Evolutionary conservation across 768 basidiomycete species (phyloP).

Genomic region (Suillus subaureus): DNA sequence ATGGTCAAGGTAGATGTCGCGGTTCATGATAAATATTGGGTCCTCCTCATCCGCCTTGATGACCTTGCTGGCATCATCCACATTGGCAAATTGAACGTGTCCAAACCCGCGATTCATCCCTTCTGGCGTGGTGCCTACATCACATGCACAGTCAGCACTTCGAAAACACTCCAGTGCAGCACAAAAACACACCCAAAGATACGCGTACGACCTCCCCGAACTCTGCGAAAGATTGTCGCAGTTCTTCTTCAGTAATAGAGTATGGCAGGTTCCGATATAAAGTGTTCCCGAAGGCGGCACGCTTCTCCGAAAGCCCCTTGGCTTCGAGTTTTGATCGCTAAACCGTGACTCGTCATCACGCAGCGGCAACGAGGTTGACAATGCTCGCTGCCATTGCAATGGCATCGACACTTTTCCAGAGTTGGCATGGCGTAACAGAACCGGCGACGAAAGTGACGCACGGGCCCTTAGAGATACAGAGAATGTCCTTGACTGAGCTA

Average conservation of each 20-base stretch:
- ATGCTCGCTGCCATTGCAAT: conserved; percentile 15
- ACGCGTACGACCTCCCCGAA: conserved; percentile 45
- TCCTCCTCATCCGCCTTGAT: conserved; percentile 40
- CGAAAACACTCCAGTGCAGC: not conserved
- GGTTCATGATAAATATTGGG: conserved; percentile 50
- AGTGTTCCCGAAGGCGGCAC: conserved; percentile 38
- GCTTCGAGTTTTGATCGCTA: not conserved
- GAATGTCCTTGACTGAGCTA: conserved; percentile 18
- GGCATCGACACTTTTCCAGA: conserved; percentile 1
- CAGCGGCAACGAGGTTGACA: conserved; percentile 21
- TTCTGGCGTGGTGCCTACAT: conserved; percentile 27
- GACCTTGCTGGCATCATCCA: conserved; percentile 41
- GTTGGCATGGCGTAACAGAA: conserved; percentile 12
- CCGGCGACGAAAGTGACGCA: conserved; percentile 18
- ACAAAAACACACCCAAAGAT: conserved; percentile 39
- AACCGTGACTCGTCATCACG: conserved; percentile 6
- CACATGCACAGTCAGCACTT: not conserved
- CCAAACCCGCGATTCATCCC: conserved; percentile 47
- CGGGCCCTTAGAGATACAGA: conserved; percentile 14
- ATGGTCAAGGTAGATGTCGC: conserved; percentile 46
- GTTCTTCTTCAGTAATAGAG: conserved; percentile 39
- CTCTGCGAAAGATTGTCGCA: conserved; percentile 42
- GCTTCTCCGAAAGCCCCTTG: conserved; percentile 4
- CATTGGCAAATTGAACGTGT: conserved; percentile 44
- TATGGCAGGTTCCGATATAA: conserved; percentile 57